Evolutionary conservation across 2,329 filamentous ascomycete genomes (phyloP).

Genomic region (Hypoxylon sp.): DNA sequence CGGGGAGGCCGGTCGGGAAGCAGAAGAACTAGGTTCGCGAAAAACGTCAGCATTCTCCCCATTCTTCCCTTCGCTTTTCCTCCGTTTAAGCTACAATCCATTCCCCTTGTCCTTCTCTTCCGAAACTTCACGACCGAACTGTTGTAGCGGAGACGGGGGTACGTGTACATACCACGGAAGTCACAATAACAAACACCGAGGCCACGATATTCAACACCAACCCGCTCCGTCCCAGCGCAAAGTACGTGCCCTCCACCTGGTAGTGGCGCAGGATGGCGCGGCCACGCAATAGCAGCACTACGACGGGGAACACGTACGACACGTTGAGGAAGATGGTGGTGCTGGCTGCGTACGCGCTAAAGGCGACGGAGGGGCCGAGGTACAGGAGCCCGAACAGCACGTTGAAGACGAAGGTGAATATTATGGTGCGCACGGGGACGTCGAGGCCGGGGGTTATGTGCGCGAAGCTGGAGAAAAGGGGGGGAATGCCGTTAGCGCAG

Average conservation of each 20-base stretch:
- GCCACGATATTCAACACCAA: constrained; percentile 54
- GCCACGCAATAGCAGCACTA: constrained; percentile 57
- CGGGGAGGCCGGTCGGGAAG: constrained; percentile 52
- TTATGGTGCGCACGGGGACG: constrained; percentile 60
- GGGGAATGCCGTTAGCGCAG: not conserved
- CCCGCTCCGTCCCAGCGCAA: constrained; percentile 53
- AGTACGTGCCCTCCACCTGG: constrained; percentile 48
- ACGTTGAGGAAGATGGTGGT: constrained; percentile 64
- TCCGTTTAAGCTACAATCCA: no score
- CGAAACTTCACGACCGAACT: not conserved
- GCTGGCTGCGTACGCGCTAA: constrained; percentile 62
- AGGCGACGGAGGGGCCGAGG: constrained; percentile 62
- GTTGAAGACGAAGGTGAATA: constrained; percentile 61
- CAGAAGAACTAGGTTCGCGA: constrained; percentile 53
- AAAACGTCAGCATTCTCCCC: constrained; percentile 9
- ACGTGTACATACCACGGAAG: constrained; percentile 53
- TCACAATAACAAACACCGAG: constrained; percentile 57
- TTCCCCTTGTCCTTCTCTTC: not conserved
- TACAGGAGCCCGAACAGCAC: constrained; percentile 63
- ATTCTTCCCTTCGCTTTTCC: not conserved
- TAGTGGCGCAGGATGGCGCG: constrained; percentile 52
- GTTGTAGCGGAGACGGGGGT: not conserved
- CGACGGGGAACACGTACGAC: constrained; percentile 61
- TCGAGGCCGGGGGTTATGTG: constrained; percentile 57
- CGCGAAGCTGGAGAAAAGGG: constrained; percentile 49